Conservation (phyloP, 306 rosid genomes). For the Dicorynia guianensis region DNA sequence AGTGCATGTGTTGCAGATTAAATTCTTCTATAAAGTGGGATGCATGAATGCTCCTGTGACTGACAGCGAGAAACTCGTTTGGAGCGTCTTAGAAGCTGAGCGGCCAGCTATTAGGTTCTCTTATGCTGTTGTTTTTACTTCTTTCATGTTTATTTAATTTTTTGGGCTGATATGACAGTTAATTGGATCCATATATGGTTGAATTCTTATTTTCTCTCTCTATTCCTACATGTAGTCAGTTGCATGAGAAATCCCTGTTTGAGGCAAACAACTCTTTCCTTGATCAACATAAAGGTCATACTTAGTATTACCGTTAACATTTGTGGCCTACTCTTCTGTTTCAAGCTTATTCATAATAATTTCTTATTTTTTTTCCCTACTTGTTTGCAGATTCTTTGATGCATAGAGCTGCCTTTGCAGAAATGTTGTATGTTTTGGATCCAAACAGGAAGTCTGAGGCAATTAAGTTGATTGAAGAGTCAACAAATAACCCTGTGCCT, state of each 20-base stretch:
- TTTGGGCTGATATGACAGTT: background rate
- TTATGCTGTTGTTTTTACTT: conserved; percentile 13
- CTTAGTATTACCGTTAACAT: conserved; percentile 23
- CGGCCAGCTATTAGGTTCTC: conserved; percentile 81
- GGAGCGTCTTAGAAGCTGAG: conserved; percentile 93
- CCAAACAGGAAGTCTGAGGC: conserved; percentile 75
- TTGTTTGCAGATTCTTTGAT: conserved; percentile 78
- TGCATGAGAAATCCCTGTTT: conserved; percentile 77
- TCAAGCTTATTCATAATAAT: conserved; percentile 29
- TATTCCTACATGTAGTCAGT: conserved; percentile 60
- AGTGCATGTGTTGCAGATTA: conserved; percentile 64
- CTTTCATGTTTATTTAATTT: background rate
- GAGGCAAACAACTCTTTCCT: conserved; percentile 79
- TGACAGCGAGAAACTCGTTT: conserved; percentile 81
- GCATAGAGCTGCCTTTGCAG: conserved; percentile 91
- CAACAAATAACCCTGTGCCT: conserved; percentile 64
- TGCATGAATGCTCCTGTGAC: conserved; percentile 71
- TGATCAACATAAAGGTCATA: conserved; percentile 80
- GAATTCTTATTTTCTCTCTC: conserved; percentile 31
- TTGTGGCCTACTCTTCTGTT: conserved; percentile 12
- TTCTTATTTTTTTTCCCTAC: conserved; percentile 18
- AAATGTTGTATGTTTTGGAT: conserved; percentile 73
- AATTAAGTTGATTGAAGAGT: conserved; percentile 76
- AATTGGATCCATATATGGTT: conserved; percentile 26
- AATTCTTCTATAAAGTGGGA: conserved; percentile 83